Evolutionary conservation across 164 flowering plant species (phyloP).

Genomic region (Vitis rupestris): DNA sequence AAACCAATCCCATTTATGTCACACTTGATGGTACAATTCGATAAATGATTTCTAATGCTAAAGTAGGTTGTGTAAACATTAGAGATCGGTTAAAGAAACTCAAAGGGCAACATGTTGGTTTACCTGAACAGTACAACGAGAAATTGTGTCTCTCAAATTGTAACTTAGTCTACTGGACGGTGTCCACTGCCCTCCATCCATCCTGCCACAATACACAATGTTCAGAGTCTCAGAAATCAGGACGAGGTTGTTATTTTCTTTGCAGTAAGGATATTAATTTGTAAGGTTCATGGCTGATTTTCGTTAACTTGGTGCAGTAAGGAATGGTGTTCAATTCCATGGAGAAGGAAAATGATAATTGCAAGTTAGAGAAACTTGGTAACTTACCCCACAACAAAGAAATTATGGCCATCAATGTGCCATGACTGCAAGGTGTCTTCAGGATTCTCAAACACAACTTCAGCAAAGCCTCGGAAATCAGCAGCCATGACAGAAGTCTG

Average conservation of each 20-base stretch:
- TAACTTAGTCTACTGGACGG: constrained; percentile 61
- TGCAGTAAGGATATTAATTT: too few relatives aligned
- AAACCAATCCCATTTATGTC: not conserved
- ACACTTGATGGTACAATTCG: not conserved
- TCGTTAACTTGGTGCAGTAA: too few relatives aligned
- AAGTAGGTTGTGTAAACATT: not conserved
- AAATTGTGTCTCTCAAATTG: constrained; percentile 70
- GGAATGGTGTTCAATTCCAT: not conserved
- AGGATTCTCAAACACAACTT: constrained; percentile 68
- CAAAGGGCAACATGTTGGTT: not conserved
- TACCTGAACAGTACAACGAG: constrained; percentile 83
- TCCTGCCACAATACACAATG: constrained; percentile 40
- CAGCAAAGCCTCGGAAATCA: constrained; percentile 64
- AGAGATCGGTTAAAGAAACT: not conserved
- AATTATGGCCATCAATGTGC: constrained; percentile 77
- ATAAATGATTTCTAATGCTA: too few relatives aligned
- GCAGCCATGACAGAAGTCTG: constrained; percentile 88
- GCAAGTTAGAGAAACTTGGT: not conserved
- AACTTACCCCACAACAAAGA: constrained; percentile 81
- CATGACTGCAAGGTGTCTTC: constrained; percentile 77
- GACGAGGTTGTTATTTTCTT: too few relatives aligned
- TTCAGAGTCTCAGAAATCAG: not conserved
- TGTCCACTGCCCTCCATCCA: constrained; percentile 88
- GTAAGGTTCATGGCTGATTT: too few relatives aligned
- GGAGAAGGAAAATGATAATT: not conserved